Conservation (phyloP, 768 basidiomycete genomes). For the Lactifluus echinatus region DNA sequence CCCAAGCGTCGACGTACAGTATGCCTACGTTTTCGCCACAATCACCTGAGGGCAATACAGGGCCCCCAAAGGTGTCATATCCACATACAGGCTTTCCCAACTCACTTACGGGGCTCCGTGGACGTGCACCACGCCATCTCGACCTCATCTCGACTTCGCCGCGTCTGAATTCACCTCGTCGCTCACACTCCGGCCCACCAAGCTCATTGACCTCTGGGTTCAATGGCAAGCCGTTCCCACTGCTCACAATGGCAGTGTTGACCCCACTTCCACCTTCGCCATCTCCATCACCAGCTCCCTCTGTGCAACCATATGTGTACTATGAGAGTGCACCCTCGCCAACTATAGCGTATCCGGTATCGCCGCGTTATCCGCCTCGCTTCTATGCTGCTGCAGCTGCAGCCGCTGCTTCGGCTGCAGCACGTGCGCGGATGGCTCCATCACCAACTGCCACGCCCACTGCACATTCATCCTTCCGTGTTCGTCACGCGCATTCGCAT, state of each 20-base stretch:
- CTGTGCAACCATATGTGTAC: constrained; percentile 17
- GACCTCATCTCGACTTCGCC: constrained; percentile 22
- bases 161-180: constrained; percentile 27
- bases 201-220: constrained; percentile 8
- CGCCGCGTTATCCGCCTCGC: constrained; percentile 13
- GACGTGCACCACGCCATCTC: constrained; percentile 9
- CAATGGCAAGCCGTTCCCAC: constrained; percentile 6
- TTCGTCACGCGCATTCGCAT: constrained; percentile 39
- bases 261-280: constrained; percentile 19
- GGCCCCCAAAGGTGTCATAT: not conserved
- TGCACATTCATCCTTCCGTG: constrained; percentile 19
- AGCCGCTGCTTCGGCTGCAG: constrained; percentile 10
- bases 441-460: constrained; percentile 19
- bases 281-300: not conserved
- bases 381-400: constrained; percentile 11
- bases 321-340: constrained; percentile 19
- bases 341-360: constrained; percentile 10
- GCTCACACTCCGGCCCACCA: constrained; percentile 30
- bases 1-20: not conserved
- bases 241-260: constrained; percentile 14
- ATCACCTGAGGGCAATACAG: not conserved
- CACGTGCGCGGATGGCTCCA: constrained; percentile 7
- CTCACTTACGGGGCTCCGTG: not conserved
- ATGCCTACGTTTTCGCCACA: not conserved
- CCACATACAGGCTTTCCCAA: not conserved